Evolutionary conservation across 2,329 filamentous ascomycete species (phyloP), one percentile per base, ranked within the genome.

Genomic region (Nannizziopsis barbatae): DNA sequence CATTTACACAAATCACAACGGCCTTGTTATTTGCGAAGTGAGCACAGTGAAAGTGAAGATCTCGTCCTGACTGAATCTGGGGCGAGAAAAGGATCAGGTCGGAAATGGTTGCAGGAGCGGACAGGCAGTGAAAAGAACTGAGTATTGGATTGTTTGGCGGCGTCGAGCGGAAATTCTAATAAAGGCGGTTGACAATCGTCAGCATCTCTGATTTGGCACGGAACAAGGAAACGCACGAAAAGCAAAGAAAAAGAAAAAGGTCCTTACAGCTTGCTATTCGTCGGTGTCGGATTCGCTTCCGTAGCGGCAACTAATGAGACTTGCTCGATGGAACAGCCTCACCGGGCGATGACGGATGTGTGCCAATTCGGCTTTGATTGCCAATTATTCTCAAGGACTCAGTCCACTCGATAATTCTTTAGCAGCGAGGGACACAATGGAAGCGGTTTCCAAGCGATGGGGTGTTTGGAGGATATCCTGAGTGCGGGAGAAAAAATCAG

Each of bases 1-100:
- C 53, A 53, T 55, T 46, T 43, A 51, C 31, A 47, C 42, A 36
- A 15, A 31, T 15, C 17, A 17, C 12, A 14, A 32, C 32, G 11
- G 3, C 9, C 18, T 38, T 14, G 15, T 9, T 30, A 4, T 27
- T 7, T 27, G 7, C 3, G 22, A 27, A 27, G 7, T 7, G 7
- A 27, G 7, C 18, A 12, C n/a, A 18, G 9, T 15, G 12, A 45
- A 27, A 10, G 3, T 33, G 2, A 20, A 40, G 7, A 38, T 12
- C 30, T 11, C 5, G 10, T 42, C 15, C 5, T 42, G 9, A 20
- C 2, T 15, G 10, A 38, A 27, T 37, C 17, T 12, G 27, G 18
- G n/a, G 17, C 4, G 22, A 27, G 22, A 7, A 27, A 7, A 27
- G 22, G 7, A 7, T 7, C 4, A 27, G 4, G 22, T 27, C 7